Percentiles rank a stretch among this genome's conserved stretches.
Conservation (phyloP, 129 eudicot genomes). For the sunflower (Helianthus annuus) region DNA sequence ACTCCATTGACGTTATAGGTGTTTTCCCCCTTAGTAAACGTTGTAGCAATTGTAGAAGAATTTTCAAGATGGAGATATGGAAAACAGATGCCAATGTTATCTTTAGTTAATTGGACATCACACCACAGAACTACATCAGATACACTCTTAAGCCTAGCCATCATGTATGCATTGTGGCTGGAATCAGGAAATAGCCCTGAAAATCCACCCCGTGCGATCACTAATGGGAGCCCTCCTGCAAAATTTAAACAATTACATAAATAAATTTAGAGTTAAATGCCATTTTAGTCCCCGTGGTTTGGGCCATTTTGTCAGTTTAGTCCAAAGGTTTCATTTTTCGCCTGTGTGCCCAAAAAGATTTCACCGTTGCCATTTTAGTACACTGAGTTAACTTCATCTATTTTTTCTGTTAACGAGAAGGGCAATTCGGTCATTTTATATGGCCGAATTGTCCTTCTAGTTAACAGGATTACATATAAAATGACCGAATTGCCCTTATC, state of each 20-base stretch:
- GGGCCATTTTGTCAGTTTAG: no score
- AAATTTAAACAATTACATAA: background rate
- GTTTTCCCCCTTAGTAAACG: background rate
- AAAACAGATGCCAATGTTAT: background rate
- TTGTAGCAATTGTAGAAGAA: background rate
- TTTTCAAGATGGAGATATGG: background rate
- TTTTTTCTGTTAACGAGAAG: no score
- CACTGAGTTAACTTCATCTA: no score
- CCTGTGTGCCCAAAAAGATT: no score
- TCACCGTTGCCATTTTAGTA: no score
- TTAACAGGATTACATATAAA: no score
- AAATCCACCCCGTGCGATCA: background rate
- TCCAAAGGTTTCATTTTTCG: no score
- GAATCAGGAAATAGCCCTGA: background rate
- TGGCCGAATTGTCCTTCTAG: no score
- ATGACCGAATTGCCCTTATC: no score
- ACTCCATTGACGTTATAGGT: background rate
- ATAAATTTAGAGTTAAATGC: no score
- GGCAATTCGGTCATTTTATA: no score
- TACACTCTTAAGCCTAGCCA: background rate
- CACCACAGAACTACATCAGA: background rate
- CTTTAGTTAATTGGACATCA: background rate
- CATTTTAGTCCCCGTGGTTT: no score
- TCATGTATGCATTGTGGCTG: background rate
- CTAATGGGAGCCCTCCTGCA: background rate